Evolutionary conservation across 73 alveolate species (phyloP).

Genomic region (Symbiodinium natans): DNA sequence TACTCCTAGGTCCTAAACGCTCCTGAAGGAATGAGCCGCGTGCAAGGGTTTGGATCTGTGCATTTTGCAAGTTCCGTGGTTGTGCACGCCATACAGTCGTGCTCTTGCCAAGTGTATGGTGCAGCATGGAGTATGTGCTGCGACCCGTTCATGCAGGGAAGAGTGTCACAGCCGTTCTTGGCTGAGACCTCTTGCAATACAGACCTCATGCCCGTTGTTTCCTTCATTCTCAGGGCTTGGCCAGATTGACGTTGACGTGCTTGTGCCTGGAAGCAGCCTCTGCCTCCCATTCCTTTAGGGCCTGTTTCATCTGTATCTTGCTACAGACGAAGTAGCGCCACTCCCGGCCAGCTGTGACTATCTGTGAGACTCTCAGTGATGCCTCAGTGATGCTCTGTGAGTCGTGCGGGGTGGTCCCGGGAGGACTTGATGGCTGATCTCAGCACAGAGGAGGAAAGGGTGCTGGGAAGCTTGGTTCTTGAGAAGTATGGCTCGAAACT

Average conservation of each 20-base stretch:
- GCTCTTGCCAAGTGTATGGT: not conserved
- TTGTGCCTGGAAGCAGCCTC: too few species aligned
- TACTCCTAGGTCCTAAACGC: too few species aligned
- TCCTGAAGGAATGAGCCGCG: too few species aligned
- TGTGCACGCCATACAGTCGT: not conserved
- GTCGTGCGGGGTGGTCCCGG: not conserved
- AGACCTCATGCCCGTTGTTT: not conserved
- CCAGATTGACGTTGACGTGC: too few species aligned
- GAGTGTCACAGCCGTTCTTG: not conserved
- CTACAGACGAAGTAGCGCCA: too few species aligned
- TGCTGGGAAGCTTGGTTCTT: slow-evolving; percentile 31
- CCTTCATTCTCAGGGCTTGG: too few species aligned
- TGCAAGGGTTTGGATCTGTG: not conserved
- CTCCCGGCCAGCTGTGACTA: too few species aligned
- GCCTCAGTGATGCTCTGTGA: too few species aligned
- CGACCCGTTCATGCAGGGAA: not conserved
- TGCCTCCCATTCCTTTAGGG: too few species aligned
- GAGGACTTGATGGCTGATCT: slow-evolving; percentile 69
- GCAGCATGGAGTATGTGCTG: not conserved
- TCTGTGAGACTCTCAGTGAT: too few species aligned
- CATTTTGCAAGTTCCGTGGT: not conserved
- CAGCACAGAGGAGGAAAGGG: slow-evolving; percentile 68
- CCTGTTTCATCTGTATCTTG: too few species aligned
- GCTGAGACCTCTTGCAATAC: not conserved
- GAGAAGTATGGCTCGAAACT: slow-evolving; percentile 35